Conservation (phyloP, 805 yeast species). For the Cyberlindnera maclurae region DNA sequence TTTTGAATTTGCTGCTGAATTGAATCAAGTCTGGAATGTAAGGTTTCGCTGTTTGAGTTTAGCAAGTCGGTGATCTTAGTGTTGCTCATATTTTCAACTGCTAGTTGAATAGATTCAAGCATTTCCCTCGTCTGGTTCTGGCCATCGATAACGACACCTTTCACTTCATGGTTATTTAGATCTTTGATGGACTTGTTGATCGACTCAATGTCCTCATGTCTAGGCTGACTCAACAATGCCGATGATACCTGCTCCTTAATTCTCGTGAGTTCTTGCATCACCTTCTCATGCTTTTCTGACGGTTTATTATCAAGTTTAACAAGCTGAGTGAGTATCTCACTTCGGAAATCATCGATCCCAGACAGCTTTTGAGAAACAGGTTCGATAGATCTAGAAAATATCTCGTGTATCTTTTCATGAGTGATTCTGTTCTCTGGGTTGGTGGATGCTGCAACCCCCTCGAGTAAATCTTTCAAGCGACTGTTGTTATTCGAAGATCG, state of each 20-base stretch:
- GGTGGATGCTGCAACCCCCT: slow-evolving; percentile 11
- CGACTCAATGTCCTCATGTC: not conserved
- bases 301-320: not conserved
- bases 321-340: slow-evolving; percentile 1
- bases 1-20: not conserved
- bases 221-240: not conserved
- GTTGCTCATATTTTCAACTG: not conserved
- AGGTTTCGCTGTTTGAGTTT: not conserved
- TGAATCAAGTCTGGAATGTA: not conserved
- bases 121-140: not conserved
- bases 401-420: slow-evolving; percentile 1
- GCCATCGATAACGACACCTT: not conserved
- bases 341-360: not conserved
- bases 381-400: not conserved
- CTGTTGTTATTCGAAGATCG: slow-evolving; percentile 24
- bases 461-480: slow-evolving; percentile 21
- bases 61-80: not conserved
- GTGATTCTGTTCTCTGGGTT: not conserved
- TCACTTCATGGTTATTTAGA: not conserved
- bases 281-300: not conserved
- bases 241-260: not conserved
- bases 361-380: not conserved
- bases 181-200: not conserved
- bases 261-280: not conserved
- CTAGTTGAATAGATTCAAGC: not conserved